A percentile compares a stretch with the other conserved stretches of the same genome.
These are phyloP conservation scores for Paramecium primaurelia DNA, from an alignment of 73 alveolate species.

Conservation along the genomic window DNA sequence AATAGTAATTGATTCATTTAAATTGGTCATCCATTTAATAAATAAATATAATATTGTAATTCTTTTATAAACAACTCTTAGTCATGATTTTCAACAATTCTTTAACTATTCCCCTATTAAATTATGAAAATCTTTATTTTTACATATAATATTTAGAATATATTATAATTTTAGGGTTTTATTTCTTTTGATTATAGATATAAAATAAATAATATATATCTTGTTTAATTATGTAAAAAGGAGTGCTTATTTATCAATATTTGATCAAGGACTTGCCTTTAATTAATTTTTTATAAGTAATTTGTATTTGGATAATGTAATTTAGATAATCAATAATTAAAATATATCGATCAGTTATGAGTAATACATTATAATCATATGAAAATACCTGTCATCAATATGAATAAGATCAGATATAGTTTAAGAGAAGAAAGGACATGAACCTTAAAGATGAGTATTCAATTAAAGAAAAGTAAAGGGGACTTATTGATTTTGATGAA, in stretches of 20 bases:
- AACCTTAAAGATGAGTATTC: constrained; percentile 31
- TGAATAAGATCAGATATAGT: background rate
- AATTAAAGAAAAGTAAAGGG: background rate
- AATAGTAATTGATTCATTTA: constrained; percentile 73
- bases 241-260: background rate
- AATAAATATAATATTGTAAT: constrained; percentile 85
- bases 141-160: background rate
- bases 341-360: background rate
- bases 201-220: background rate
- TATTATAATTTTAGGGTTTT: background rate
- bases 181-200: background rate
- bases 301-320: background rate
- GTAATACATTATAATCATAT: background rate
- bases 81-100: constrained; percentile 87
- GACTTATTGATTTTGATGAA: background rate
- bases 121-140: constrained; percentile 76
- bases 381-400: constrained; percentile 17
- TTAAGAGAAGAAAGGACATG: constrained; percentile 10
- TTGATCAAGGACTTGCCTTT: too few species aligned
- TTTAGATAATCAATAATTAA: background rate
- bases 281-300: background rate
- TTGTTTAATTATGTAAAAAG: background rate
- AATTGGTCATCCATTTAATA: constrained; percentile 88
- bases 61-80: constrained; percentile 78
- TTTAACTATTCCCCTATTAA: constrained; percentile 96